Conservation (phyloP, 2,329 filamentous ascomycete genomes). For the Cladosporium austrohemisphaericum region DNA sequence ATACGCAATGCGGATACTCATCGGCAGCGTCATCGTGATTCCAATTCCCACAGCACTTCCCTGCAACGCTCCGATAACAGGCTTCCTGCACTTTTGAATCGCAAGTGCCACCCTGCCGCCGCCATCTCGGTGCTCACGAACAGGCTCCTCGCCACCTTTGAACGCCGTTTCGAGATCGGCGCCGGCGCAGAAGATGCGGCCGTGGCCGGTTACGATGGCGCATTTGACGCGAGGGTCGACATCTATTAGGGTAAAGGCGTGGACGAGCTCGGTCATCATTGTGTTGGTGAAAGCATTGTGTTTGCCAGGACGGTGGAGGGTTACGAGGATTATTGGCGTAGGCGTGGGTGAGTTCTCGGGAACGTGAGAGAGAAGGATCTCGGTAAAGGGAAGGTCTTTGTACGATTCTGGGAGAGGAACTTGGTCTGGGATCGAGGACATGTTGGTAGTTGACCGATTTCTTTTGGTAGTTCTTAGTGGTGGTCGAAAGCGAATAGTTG, state of each 20-base stretch:
- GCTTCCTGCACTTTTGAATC: constrained; percentile 56
- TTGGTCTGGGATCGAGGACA: constrained; percentile 24
- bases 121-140: constrained; percentile 52
- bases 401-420: constrained; percentile 36
- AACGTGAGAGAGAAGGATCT: constrained; percentile 43
- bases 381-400: constrained; percentile 36
- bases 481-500: too few species aligned
- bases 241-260: constrained; percentile 51
- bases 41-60: constrained; percentile 56
- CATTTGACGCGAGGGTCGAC: constrained; percentile 53
- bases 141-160: constrained; percentile 37
- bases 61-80: constrained; percentile 54
- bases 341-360: constrained; percentile 47
- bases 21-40: constrained; percentile 57
- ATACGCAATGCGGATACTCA: constrained; percentile 53
- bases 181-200: constrained; percentile 52
- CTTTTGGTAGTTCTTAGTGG: background rate
- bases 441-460: background rate
- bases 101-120: constrained; percentile 48
- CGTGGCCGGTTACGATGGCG: constrained; percentile 51
- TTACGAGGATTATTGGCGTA: constrained; percentile 61
- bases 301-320: constrained; percentile 61
- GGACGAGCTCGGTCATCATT: constrained; percentile 60
- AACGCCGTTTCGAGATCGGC: constrained; percentile 56
- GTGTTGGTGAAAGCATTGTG: constrained; percentile 66